phyloP scores from a whole-genome alignment of 1,139 yeast genomes.

The Candida mesenterica region DNA sequence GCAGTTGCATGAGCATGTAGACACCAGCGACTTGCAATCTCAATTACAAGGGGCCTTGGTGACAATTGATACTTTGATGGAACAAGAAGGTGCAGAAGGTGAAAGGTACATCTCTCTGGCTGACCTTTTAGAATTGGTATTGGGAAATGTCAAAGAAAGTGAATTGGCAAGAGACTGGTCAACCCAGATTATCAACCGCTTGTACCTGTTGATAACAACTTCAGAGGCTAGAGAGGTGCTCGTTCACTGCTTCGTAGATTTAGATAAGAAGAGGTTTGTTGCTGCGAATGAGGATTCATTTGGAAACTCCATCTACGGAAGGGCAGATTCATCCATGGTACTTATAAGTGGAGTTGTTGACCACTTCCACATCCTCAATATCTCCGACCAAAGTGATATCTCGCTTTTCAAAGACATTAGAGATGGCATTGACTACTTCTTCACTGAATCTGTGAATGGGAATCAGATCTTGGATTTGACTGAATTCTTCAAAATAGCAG shows the following conservation, averaged over 20 bases:
- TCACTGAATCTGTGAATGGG: slow-evolving; percentile 12
- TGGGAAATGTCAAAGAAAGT: slow-evolving; percentile 18
- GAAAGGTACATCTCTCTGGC: background rate
- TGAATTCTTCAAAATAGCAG: slow-evolving; percentile 18
- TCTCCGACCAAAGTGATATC: slow-evolving; percentile 15
- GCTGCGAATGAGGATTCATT: background rate
- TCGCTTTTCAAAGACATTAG: slow-evolving; percentile 27
- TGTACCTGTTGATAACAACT: slow-evolving; percentile 36
- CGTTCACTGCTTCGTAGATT: slow-evolving; percentile 51
- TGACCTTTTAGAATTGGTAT: slow-evolving; percentile 5
- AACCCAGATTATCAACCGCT: slow-evolving; percentile 28
- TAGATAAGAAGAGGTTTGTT: slow-evolving; percentile 24
- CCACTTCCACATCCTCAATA: slow-evolving; percentile 31
- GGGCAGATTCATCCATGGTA: slow-evolving; percentile 22
- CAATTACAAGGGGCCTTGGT: slow-evolving; percentile 1
- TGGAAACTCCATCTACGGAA: background rate
- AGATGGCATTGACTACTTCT: slow-evolving; percentile 11
- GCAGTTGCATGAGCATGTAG: slow-evolving; percentile 12
- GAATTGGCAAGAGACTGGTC: slow-evolving; percentile 34
- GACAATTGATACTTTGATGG: background rate
- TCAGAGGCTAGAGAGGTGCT: slow-evolving; percentile 63
- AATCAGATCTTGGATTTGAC: slow-evolving; percentile 22
- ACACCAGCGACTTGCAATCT: slow-evolving; percentile 8
- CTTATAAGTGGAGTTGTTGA: slow-evolving; percentile 67
- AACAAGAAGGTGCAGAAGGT: slow-evolving; percentile 1